These are phyloP conservation scores for Eucalyptus cloeziana DNA, from an alignment of 345 rosid genomes.

Conservation along the genomic window DNA sequence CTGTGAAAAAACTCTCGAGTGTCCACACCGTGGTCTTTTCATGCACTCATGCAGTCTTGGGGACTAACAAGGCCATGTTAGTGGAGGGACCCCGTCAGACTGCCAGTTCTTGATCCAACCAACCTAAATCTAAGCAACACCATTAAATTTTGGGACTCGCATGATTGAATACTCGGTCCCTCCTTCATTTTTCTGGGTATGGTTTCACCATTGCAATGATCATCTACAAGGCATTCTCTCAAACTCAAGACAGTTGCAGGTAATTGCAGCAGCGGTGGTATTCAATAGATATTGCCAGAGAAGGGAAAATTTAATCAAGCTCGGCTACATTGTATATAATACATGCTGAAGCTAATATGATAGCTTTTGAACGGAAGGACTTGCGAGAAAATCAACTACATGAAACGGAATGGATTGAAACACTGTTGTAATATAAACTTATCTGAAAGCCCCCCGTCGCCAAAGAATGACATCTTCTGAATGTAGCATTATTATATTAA, in stretches of 20 bases:
- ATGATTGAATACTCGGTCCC: neutral
- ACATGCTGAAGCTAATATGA: neutral
- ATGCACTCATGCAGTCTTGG: neutral
- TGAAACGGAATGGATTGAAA: neutral
- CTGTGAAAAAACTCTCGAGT: neutral
- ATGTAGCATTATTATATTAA: neutral
- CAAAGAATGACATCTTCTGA: neutral
- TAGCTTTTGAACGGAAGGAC: neutral
- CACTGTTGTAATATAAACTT: neutral
- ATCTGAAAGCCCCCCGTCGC: neutral
- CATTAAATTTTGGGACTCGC: neutral
- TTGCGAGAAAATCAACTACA: neutral
- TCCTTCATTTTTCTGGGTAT: neutral
- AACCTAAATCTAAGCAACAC: neutral
- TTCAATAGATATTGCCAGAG: neutral
- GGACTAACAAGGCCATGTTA: neutral
- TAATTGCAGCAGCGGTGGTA: neutral
- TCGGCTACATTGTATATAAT: neutral
- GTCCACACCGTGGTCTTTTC: neutral
- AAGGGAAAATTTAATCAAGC: neutral
- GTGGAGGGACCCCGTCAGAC: neutral
- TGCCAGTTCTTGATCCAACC: neutral
- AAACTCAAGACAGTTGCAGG: neutral
- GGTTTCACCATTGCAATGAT: neutral
- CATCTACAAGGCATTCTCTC: neutral